phyloP scores from a whole-genome alignment of 1,284 basidiomycete genomes.

The Ganoderma sinense region DNA sequence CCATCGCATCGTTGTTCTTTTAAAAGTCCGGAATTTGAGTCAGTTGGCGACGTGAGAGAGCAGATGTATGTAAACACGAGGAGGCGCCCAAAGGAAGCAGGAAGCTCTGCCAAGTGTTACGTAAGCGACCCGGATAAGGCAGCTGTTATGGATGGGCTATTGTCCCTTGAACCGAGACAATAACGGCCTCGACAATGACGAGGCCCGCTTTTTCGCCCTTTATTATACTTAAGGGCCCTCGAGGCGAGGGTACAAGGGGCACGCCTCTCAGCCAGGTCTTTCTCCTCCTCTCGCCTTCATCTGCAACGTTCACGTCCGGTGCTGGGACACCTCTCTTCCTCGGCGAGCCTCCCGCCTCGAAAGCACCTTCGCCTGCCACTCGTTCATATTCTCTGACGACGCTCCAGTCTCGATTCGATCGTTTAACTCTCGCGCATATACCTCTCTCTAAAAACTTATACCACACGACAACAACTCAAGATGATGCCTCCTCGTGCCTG shows the following conservation, averaged over 20 bases:
- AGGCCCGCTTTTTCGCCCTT: neutral
- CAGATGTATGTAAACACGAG: neutral
- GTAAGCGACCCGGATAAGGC: conserved; percentile 25
- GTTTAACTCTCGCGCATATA: neutral
- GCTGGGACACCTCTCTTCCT: conserved; percentile 24
- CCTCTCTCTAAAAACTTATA: neutral
- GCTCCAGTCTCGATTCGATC: neutral
- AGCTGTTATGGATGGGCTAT: conserved; percentile 31
- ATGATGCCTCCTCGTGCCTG: conserved; percentile 34
- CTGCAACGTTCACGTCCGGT: conserved; percentile 12
- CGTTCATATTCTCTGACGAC: conserved; percentile 4
- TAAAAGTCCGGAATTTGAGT: neutral
- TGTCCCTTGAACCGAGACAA: conserved; percentile 25
- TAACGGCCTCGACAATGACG: conserved; percentile 28
- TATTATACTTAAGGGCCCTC: conserved; percentile 10
- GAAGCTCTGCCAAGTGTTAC: conserved; percentile 11
- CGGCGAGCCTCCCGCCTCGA: conserved; percentile 12
- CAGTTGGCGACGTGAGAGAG: neutral
- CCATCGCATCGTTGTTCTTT: neutral
- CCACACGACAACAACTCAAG: neutral
- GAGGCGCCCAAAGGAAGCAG: neutral
- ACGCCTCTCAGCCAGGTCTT: neutral
- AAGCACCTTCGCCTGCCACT: conserved; percentile 1
- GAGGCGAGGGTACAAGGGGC: neutral
- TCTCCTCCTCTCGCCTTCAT: conserved; percentile 10